Evolutionary conservation across 768 basidiomycete species (phyloP).

Genomic region (Pulveroboletus sp.): DNA sequence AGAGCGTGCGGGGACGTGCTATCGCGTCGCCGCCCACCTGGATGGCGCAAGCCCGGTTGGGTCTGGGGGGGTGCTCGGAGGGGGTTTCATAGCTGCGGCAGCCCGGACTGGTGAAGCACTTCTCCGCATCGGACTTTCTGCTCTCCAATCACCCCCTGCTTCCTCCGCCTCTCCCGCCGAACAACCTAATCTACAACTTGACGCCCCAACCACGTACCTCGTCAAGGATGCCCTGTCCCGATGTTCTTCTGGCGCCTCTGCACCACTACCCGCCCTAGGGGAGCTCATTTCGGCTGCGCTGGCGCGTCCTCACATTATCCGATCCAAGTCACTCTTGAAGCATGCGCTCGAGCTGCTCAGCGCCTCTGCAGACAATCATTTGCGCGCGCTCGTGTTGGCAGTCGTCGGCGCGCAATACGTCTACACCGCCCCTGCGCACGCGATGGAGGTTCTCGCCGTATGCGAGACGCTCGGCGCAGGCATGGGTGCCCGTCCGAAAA

Average conservation of each 20-base stretch:
- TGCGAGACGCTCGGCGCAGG: conserved; percentile 71
- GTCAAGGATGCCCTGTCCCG: conserved; percentile 27
- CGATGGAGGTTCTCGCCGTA: conserved; percentile 58
- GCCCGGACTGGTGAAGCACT: conserved; percentile 52
- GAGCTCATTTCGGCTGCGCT: conserved; percentile 20
- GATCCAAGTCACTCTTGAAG: conserved; percentile 44
- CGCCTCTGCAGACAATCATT: conserved; percentile 61
- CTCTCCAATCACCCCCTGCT: not conserved
- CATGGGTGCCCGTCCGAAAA: conserved; percentile 44
- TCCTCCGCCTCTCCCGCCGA: not conserved
- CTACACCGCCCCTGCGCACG: conserved; percentile 67
- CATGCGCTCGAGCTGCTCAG: conserved; percentile 56
- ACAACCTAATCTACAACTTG: conserved; percentile 12
- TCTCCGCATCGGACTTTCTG: conserved; percentile 44
- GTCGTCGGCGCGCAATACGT: conserved; percentile 68
- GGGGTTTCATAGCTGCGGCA: conserved; percentile 42
- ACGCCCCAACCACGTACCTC: conserved; percentile 15
- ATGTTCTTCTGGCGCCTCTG: conserved; percentile 21
- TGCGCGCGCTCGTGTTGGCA: conserved; percentile 66
- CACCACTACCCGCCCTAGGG: conserved; percentile 13
- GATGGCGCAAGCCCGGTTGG: conserved; percentile 33
- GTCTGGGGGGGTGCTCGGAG: conserved; percentile 9
- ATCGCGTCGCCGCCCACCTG: conserved; percentile 56
- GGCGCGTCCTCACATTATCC: conserved; percentile 24
- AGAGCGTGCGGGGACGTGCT: conserved; percentile 55